Evolutionary conservation across 2,329 filamentous ascomycete species (phyloP).

Genomic region (Graphilbum sp.): DNA sequence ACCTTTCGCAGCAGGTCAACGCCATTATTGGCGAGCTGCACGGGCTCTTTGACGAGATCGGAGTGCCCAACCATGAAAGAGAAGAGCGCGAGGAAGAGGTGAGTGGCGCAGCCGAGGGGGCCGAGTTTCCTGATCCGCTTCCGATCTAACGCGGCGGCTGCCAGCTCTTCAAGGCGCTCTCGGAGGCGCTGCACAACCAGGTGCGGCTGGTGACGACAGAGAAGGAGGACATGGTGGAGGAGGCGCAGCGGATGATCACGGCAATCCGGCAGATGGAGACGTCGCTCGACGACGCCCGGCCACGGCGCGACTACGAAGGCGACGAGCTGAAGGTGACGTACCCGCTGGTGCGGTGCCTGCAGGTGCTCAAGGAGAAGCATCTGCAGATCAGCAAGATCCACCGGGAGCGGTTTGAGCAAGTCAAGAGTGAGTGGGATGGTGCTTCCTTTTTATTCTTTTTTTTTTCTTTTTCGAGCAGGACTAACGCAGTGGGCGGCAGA

Average conservation of each 20-base stretch:
- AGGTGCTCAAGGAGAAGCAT: slow-evolving; percentile 73
- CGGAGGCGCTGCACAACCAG: slow-evolving; percentile 82
- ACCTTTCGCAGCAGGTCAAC: slow-evolving; percentile 87
- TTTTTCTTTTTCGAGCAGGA: no score
- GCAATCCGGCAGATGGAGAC: slow-evolving; percentile 86
- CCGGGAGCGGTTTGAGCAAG: slow-evolving; percentile 84
- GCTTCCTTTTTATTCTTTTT: no score
- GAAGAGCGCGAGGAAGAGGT: slow-evolving; percentile 83
- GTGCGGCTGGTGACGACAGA: slow-evolving; percentile 70
- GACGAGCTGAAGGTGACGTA: slow-evolving; percentile 64
- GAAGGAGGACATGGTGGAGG: slow-evolving; percentile 80
- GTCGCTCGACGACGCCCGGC: slow-evolving; percentile 63
- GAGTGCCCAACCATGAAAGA: slow-evolving; percentile 83
- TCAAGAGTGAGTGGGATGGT: slow-evolving; percentile 65
- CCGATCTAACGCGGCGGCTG: no score
- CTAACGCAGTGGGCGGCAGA: slow-evolving; percentile 49
- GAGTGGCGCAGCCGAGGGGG: no score
- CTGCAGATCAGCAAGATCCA: slow-evolving; percentile 64
- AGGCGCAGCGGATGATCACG: slow-evolving; percentile 71
- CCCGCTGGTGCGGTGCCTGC: slow-evolving; percentile 66
- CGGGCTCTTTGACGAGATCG: slow-evolving; percentile 92
- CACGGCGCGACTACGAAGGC: slow-evolving; percentile 40
- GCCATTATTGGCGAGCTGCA: slow-evolving; percentile 87
- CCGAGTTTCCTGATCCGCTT: no score
- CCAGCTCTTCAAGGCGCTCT: slow-evolving; percentile 88